Evolutionary conservation across 2,329 filamentous ascomycete species (phyloP).

Genomic region (Scedosporium dehoogii): DNA sequence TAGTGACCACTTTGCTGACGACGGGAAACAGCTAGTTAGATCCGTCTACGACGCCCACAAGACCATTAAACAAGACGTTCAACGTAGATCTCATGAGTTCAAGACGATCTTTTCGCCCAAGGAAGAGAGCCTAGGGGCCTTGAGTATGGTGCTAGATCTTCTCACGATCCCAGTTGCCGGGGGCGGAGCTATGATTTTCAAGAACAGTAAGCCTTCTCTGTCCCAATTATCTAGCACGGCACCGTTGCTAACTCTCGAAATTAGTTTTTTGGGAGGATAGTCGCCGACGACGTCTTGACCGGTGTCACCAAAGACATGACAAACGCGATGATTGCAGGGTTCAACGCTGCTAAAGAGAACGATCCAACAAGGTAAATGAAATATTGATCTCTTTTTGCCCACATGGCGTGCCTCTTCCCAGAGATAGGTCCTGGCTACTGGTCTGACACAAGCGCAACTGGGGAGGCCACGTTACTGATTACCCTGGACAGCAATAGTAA

Average conservation of each 20-base stretch:
- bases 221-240: neutral
- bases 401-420: neutral
- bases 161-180: neutral
- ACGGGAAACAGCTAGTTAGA: neutral
- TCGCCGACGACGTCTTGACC: neutral
- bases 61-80: neutral
- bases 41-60: neutral
- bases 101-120: neutral
- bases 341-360: neutral
- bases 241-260: neutral
- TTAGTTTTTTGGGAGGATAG: neutral
- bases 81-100: neutral
- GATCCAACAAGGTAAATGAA: neutral
- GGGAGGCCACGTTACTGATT: neutral
- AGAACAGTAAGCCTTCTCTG: neutral
- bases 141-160: neutral
- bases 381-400: neutral
- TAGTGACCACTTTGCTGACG: neutral
- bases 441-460: neutral
- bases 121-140: neutral
- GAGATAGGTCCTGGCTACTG: neutral
- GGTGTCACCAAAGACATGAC: neutral
- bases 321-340: neutral
- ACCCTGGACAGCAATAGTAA: neutral
- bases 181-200: neutral